These are phyloP conservation scores for Artemisia tridentata DNA, from an alignment of 129 eudicot genomes.

Conservation along the genomic window DNA sequence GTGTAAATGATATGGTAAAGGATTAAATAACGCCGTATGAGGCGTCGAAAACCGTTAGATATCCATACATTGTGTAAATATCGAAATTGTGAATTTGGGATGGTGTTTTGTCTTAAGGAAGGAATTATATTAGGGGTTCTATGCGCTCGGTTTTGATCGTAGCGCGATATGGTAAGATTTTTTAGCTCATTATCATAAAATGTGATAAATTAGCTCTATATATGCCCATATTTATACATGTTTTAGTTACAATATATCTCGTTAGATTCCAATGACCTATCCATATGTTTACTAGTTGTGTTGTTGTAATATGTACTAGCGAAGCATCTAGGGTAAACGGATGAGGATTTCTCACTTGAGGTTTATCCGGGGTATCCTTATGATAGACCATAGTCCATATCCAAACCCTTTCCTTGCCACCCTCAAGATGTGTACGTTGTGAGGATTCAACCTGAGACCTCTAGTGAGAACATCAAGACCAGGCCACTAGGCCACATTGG, in stretches of 20 bases:
- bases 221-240: too few species aligned
- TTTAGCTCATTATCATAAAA: too few species aligned
- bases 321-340: not conserved
- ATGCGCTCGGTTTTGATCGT: slow-evolving; percentile 16
- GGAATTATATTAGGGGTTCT: slow-evolving; percentile 1
- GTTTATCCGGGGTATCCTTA: too few species aligned
- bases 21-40: not conserved
- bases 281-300: too few species aligned
- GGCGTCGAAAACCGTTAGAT: slow-evolving; percentile 22
- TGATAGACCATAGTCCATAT: too few species aligned
- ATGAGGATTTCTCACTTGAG: slow-evolving; percentile 8
- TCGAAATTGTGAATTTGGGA: not conserved
- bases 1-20: not conserved
- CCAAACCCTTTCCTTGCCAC: not conserved
- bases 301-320: too few species aligned
- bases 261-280: too few species aligned
- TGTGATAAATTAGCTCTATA: too few species aligned
- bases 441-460: not conserved
- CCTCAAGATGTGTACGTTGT: not conserved
- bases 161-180: slow-evolving; percentile 23
- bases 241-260: too few species aligned
- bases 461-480: too few species aligned
- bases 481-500: too few species aligned
- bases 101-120: slow-evolving; percentile 24
- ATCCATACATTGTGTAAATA: slow-evolving; percentile 14